These are phyloP conservation scores for Annulohypoxylon truncatum DNA, from an alignment of 2,329 filamentous ascomycete species.

Conservation along the genomic window DNA sequence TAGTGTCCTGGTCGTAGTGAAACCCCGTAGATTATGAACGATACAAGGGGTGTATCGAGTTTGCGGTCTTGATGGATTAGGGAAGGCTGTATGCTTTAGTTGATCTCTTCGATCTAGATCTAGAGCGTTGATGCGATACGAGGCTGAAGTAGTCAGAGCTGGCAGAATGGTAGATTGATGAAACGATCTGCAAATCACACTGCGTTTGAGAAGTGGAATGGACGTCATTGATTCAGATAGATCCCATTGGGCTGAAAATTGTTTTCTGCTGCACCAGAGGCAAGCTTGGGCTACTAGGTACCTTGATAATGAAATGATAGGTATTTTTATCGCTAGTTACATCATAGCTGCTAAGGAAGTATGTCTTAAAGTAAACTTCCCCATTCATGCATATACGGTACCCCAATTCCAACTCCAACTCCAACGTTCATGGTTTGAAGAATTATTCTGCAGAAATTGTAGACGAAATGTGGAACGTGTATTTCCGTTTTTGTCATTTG, in stretches of 20 bases:
- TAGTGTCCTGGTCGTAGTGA: constrained; percentile 39
- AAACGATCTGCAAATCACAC: constrained; percentile 5
- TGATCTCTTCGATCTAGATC: not conserved
- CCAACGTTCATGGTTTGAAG: too few species aligned
- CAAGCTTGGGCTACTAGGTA: constrained; percentile 11
- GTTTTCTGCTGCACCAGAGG: not conserved
- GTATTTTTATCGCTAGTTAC: constrained; percentile 38
- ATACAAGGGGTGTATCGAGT: constrained; percentile 1
- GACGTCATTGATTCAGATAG: constrained; percentile 37
- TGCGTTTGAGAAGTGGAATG: constrained; percentile 22
- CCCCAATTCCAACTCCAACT: not conserved
- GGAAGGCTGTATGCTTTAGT: not conserved
- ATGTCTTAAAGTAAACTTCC: constrained; percentile 12
- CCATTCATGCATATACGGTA: constrained; percentile 20
- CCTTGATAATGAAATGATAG: constrained; percentile 4
- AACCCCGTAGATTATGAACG: constrained; percentile 15
- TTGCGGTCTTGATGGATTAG: not conserved
- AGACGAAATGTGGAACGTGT: too few species aligned
- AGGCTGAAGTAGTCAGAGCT: not conserved
- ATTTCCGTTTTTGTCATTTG: too few species aligned
- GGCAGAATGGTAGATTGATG: constrained; percentile 1
- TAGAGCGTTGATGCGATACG: constrained; percentile 3
- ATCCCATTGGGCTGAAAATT: constrained; percentile 27
- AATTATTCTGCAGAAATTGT: too few species aligned
- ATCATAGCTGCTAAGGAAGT: constrained; percentile 35